phyloP scores from a whole-genome alignment of 164 flowering plant genomes.

The Stephania japonica region DNA sequence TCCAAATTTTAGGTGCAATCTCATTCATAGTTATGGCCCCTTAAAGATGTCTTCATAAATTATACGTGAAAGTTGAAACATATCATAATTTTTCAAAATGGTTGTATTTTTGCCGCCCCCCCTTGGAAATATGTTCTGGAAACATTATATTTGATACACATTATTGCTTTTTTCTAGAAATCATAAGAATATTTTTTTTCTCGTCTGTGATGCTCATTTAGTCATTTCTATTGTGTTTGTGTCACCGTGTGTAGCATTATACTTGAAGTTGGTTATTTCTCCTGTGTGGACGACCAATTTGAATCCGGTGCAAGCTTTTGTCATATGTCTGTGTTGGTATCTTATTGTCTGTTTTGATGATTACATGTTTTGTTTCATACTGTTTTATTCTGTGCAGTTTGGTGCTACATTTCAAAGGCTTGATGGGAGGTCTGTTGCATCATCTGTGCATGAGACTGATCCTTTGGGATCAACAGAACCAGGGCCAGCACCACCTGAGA shows the following conservation, averaged over 20 bases:
- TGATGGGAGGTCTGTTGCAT: slow-evolving; percentile 36
- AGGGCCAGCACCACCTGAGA: slow-evolving; percentile 27
- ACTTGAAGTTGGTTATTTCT: neutral
- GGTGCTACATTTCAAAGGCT: slow-evolving; percentile 37
- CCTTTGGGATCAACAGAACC: slow-evolving; percentile 31
- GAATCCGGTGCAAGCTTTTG: neutral
- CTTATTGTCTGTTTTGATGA: neutral
- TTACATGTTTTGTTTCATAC: neutral
- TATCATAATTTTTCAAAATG: too few species aligned
- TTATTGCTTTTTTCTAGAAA: neutral
- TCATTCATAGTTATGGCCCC: too few species aligned
- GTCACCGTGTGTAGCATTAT: neutral
- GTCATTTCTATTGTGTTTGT: neutral
- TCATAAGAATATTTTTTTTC: neutral
- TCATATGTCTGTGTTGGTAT: neutral
- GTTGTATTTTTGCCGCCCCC: too few species aligned
- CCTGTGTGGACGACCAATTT: neutral
- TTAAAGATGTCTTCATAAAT: too few species aligned
- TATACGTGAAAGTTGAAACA: too few species aligned
- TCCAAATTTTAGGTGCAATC: too few species aligned
- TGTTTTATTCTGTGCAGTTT: slow-evolving; percentile 32
- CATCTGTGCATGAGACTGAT: slow-evolving; percentile 32
- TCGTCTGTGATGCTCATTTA: neutral
- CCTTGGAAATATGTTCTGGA: neutral
- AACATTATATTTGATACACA: neutral